phyloP scores from a whole-genome alignment of 129 eudicot genomes.

The Pittosporum tobira region DNA sequence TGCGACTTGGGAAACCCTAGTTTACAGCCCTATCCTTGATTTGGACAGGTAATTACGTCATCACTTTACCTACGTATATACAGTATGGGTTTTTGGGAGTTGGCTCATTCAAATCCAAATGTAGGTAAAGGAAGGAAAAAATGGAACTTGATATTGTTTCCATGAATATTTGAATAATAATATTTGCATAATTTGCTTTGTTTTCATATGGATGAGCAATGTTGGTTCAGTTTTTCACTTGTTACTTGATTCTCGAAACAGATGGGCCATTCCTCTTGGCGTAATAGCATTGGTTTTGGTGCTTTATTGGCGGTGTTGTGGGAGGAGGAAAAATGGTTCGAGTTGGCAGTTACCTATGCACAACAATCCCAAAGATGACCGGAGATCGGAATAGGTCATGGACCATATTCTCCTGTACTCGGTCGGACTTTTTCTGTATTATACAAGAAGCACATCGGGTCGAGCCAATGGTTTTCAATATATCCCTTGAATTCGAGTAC shows the following conservation, averaged over 20 bases:
- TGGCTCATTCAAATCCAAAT: no score
- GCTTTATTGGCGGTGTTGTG: slow-evolving; percentile 80
- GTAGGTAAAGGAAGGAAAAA: no score
- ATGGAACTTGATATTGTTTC: no score
- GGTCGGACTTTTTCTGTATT: slow-evolving; percentile 14
- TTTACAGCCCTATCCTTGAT: slow-evolving; percentile 87
- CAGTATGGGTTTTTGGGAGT: no score
- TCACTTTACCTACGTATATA: not conserved
- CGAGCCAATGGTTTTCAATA: slow-evolving; percentile 7
- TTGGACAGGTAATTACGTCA: slow-evolving; percentile 64
- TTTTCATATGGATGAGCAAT: not conserved
- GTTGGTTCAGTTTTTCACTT: not conserved
- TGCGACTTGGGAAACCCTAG: slow-evolving; percentile 86
- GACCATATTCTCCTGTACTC: not conserved
- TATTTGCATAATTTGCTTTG: not conserved
- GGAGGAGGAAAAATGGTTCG: slow-evolving; percentile 60
- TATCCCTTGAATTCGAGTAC: not conserved
- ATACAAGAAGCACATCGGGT: slow-evolving; percentile 24
- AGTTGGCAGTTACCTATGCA: slow-evolving; percentile 59
- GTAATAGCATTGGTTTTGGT: slow-evolving; percentile 39
- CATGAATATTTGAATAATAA: not conserved
- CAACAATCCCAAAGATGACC: slow-evolving; percentile 40
- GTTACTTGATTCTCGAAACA: slow-evolving; percentile 19
- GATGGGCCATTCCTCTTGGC: slow-evolving; percentile 82
- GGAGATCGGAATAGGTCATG: slow-evolving; percentile 72